Percentiles rank a stretch among this genome's conserved stretches.
Conservation (phyloP, 495 filamentous ascomycete genomes). For the Penicillium manginii region DNA sequence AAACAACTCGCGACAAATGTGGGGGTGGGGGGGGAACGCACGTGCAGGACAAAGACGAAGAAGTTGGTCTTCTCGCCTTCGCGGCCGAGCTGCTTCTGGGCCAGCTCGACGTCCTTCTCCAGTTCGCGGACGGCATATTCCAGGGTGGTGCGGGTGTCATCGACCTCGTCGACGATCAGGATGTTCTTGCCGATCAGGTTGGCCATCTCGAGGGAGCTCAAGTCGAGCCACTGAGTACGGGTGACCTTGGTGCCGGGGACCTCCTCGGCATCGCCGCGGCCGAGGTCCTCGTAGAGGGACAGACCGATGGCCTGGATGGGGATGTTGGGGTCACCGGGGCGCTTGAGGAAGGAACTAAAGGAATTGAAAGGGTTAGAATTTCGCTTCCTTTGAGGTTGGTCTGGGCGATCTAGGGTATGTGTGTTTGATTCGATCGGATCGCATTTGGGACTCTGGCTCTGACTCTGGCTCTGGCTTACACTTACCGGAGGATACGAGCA, state of each 20-base stretch:
- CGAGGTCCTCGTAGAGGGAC: constrained; percentile 89
- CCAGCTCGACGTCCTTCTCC: constrained; percentile 91
- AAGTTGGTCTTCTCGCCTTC: constrained; percentile 80
- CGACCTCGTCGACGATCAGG: constrained; percentile 97
- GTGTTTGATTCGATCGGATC: too few species aligned
- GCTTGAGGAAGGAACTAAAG: constrained; percentile 87
- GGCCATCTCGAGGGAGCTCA: constrained; percentile 84
- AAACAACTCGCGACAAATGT: background rate
- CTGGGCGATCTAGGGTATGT: too few species aligned
- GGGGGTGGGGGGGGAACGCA: constrained; percentile 61
- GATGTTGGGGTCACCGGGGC: constrained; percentile 85
- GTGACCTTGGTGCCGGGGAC: constrained; percentile 89
- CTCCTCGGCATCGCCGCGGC: constrained; percentile 65
- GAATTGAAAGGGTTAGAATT: constrained; percentile 4
- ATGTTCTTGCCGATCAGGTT: constrained; percentile 96
- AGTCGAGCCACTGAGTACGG: constrained; percentile 96
- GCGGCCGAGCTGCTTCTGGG: constrained; percentile 69
- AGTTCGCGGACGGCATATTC: constrained; percentile 97
- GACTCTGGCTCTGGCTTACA: too few species aligned
- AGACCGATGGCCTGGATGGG: constrained; percentile 99
- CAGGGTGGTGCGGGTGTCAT: constrained; percentile 95
- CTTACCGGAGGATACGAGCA: constrained; percentile 87
- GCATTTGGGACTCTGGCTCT: too few species aligned
- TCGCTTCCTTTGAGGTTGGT: too few species aligned
- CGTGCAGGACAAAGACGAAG: constrained; percentile 92